phyloP scores from a whole-genome alignment of 2,329 filamentous ascomycete genomes.

The Rhinocladiella mackenziei region DNA sequence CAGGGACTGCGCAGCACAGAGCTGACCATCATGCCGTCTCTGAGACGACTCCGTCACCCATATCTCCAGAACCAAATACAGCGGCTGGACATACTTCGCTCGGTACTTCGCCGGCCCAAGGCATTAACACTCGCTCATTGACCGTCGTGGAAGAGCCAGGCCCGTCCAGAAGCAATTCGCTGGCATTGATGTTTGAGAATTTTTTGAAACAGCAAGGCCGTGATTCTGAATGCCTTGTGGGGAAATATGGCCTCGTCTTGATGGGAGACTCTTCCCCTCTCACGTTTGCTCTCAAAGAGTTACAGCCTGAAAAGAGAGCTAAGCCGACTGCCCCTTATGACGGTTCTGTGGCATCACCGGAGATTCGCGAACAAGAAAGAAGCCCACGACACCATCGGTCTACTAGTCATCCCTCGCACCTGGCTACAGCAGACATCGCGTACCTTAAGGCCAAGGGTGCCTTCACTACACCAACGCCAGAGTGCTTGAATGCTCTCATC shows the following conservation, averaged over 20 bases:
- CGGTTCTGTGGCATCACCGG: too few species aligned
- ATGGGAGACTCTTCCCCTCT: constrained; percentile 16
- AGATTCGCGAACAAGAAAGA: too few species aligned
- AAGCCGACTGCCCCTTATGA: not conserved
- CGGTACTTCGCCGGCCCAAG: not conserved
- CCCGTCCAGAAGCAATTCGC: constrained; percentile 6
- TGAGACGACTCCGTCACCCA: too few species aligned
- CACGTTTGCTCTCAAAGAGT: constrained; percentile 17
- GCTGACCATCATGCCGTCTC: not conserved
- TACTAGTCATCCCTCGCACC: constrained; percentile 13
- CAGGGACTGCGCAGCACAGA: constrained; percentile 1
- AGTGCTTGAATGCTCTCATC: constrained; percentile 7
- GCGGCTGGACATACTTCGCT: not conserved
- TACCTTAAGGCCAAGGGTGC: constrained; percentile 16
- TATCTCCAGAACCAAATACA: not conserved
- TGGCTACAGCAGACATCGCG: constrained; percentile 8
- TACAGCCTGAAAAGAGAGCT: constrained; percentile 6
- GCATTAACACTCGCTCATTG: not conserved
- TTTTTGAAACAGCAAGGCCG: constrained; percentile 13
- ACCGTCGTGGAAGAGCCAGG: not conserved
- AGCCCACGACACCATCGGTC: not conserved
- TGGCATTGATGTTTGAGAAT: constrained; percentile 12
- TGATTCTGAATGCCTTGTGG: constrained; percentile 12
- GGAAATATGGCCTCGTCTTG: constrained; percentile 14
- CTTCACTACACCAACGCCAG: constrained; percentile 6